A percentile compares a stretch with the other conserved stretches of the same genome.
phyloP scores from a whole-genome alignment of 139 green algal species.

The Prasinococcaceae sp. region DNA sequence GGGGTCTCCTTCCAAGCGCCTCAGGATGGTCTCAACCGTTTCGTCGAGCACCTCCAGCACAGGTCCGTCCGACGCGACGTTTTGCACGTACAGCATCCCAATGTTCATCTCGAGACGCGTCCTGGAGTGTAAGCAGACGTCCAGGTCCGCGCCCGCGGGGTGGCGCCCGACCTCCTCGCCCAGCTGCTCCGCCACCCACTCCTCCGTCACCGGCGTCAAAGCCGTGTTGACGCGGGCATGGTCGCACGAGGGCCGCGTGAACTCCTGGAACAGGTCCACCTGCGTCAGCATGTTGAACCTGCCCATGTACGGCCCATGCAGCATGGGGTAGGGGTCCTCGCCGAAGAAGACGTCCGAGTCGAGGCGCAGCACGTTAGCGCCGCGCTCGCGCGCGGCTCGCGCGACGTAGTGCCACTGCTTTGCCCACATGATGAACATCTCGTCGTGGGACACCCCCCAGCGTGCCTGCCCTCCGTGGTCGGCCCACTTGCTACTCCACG shows the following conservation, averaged over 20 bases:
- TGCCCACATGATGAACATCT: constrained; percentile 10
- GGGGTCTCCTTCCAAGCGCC: no score
- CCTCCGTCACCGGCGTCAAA: constrained; percentile 1
- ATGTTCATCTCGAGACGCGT: constrained; percentile 1
- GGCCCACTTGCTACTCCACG: not conserved
- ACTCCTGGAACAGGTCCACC: no score
- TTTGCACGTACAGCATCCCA: constrained; percentile 2
- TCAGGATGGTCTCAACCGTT: no score
- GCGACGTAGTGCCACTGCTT: constrained; percentile 3
- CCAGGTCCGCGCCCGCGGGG: no score
- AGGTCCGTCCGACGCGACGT: not conserved
- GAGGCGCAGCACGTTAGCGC: not conserved
- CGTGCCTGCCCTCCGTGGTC: not conserved
- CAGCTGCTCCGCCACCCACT: no score
- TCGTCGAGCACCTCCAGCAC: not conserved
- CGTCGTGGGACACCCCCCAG: constrained; percentile 2
- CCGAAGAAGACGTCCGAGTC: constrained; percentile 8
- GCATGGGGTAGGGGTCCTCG: constrained; percentile 4
- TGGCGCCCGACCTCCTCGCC: no score
- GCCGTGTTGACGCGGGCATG: not conserved
- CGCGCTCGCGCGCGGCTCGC: not conserved
- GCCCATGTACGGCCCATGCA: no score
- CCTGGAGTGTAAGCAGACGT: not conserved
- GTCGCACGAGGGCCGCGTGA: not conserved
- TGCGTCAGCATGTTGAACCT: not conserved